Evolutionary conservation across 352 stramenopile species (phyloP).

Genomic region (Phytophthora aleatoria): DNA sequence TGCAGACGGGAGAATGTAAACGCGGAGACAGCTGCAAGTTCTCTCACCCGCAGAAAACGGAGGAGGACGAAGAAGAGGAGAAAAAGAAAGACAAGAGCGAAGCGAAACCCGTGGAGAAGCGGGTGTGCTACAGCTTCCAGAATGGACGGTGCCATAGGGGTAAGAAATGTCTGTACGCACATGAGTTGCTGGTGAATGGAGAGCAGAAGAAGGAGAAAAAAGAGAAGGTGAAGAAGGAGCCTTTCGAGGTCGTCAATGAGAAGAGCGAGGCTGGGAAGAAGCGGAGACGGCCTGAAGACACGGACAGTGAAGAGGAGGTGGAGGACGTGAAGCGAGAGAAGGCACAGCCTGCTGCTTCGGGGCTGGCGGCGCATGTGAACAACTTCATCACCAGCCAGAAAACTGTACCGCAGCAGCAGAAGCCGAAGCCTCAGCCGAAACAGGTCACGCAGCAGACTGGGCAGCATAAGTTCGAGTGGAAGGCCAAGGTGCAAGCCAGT

Average conservation of each 20-base stretch:
- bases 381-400: constrained; percentile 42
- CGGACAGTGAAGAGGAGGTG: constrained; percentile 31
- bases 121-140: constrained; percentile 77
- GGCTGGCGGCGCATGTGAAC: constrained; percentile 45
- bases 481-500: constrained; percentile 26
- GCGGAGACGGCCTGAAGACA: constrained; percentile 34
- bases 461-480: constrained; percentile 39
- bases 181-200: constrained; percentile 52
- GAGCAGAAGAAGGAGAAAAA: constrained; percentile 3
- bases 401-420: not conserved
- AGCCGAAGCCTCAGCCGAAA: not conserved
- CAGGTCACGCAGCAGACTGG: constrained; percentile 4
- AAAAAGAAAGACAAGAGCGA: constrained; percentile 18
- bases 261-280: constrained; percentile 35
- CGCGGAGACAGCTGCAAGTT: constrained; percentile 79
- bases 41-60: constrained; percentile 39
- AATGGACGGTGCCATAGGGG: constrained; percentile 78
- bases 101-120: constrained; percentile 39
- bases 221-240: constrained; percentile 27
- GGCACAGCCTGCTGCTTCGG: constrained; percentile 17
- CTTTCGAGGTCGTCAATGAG: constrained; percentile 41
- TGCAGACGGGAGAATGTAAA: constrained; percentile 74
- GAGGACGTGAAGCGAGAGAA: constrained; percentile 14
- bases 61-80: constrained; percentile 14
- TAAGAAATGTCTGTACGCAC: constrained; percentile 67